Evolutionary conservation across 371 early-diverging fungal genomes (phyloP).

Genomic region (Mycotypha africana): DNA sequence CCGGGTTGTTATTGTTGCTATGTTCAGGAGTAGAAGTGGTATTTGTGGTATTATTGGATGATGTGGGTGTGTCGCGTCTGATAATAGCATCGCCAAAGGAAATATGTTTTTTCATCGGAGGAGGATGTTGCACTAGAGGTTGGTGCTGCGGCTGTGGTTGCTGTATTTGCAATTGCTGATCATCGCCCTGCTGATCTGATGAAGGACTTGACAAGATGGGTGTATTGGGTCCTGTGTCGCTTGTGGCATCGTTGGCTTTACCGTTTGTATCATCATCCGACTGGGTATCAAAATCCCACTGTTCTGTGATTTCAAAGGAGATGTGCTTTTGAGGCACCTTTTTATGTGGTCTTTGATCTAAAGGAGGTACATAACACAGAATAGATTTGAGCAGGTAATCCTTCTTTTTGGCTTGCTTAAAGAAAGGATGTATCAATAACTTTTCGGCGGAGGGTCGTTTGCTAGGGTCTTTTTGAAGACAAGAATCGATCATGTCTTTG

Average conservation of each 20-base stretch:
- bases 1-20: neutral
- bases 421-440: slow-evolving; percentile 71
- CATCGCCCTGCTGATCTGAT: slow-evolving; percentile 3
- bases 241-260: neutral
- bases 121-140: neutral
- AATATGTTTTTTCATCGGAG: slow-evolving; percentile 27
- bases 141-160: slow-evolving; percentile 11
- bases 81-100: slow-evolving; percentile 38
- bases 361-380: slow-evolving; percentile 59
- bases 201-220: neutral
- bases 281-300: slow-evolving; percentile 44
- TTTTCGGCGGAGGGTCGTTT: slow-evolving; percentile 79
- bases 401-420: slow-evolving; percentile 75
- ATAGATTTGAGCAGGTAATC: slow-evolving; percentile 57
- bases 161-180: slow-evolving; percentile 18
- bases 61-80: neutral
- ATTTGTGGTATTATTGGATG: neutral
- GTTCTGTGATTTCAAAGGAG: slow-evolving; percentile 28
- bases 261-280: slow-evolving; percentile 5
- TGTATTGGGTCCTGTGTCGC: neutral
- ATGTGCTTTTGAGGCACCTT: slow-evolving; percentile 33
- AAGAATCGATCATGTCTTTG: slow-evolving; percentile 83
- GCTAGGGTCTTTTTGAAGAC: slow-evolving; percentile 78
- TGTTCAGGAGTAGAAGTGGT: slow-evolving; percentile 1
- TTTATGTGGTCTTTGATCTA: slow-evolving; percentile 59